Percentiles rank a stretch among this genome's conserved stretches.
phyloP scores from a whole-genome alignment of 1,284 basidiomycete species.

The Microbotryomycetes sp. region DNA sequence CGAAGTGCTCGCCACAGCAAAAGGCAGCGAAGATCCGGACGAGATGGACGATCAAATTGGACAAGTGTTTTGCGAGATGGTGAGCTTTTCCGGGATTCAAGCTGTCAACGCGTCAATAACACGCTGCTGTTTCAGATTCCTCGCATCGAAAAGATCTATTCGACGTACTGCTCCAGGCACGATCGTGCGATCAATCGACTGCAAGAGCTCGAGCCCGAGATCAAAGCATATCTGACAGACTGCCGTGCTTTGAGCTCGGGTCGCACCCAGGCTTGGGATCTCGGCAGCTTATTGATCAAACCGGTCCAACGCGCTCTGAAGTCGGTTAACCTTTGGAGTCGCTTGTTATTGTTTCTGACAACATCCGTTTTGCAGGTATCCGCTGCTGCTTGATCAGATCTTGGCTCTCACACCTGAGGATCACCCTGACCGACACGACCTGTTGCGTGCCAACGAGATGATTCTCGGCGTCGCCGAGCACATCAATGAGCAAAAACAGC shows the following conservation, averaged over 20 bases:
- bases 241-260: slow-evolving; percentile 38
- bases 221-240: slow-evolving; percentile 39
- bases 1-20: slow-evolving; percentile 32
- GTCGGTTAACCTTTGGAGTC: background rate
- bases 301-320: slow-evolving; percentile 43
- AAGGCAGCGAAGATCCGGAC: slow-evolving; percentile 19
- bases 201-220: slow-evolving; percentile 36
- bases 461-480: slow-evolving; percentile 43
- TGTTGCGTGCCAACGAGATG: slow-evolving; percentile 37
- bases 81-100: slow-evolving; percentile 7
- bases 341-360: background rate
- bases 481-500: slow-evolving; percentile 44
- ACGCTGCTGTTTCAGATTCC: slow-evolving; percentile 30
- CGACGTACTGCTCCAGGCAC: slow-evolving; percentile 42
- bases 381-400: slow-evolving; percentile 42
- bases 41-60: slow-evolving; percentile 37
- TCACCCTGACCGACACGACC: slow-evolving; percentile 37
- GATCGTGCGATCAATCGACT: slow-evolving; percentile 41
- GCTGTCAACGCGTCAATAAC: too few species aligned
- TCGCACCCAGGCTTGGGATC: slow-evolving; percentile 43
- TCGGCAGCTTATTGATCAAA: slow-evolving; percentile 44
- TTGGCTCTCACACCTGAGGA: slow-evolving; percentile 36
- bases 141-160: slow-evolving; percentile 40
- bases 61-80: slow-evolving; percentile 39
- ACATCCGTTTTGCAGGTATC: slow-evolving; percentile 35